A percentile compares a stretch with the other conserved stretches of the same genome.
These are phyloP conservation scores for Fusarium sp. DNA, from an alignment of 2,329 filamentous ascomycete species.

Conservation along the genomic window DNA sequence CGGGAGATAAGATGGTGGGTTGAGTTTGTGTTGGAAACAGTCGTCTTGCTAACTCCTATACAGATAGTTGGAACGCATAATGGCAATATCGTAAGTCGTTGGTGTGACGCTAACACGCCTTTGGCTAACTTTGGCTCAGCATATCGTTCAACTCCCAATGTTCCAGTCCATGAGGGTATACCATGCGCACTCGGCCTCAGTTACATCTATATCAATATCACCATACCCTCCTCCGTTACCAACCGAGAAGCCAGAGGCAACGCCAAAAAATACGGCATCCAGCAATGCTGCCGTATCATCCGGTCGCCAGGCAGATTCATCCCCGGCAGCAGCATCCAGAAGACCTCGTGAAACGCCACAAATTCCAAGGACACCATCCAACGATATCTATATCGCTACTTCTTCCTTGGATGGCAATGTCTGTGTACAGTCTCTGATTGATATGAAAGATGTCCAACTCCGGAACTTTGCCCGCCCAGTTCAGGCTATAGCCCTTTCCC, in stretches of 20 bases:
- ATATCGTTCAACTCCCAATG: slow-evolving; percentile 85
- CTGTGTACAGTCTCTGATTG: slow-evolving; percentile 87
- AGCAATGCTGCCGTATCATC: slow-evolving; percentile 51
- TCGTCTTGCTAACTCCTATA: slow-evolving; percentile 41
- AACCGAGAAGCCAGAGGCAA: slow-evolving; percentile 58
- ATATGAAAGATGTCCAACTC: slow-evolving; percentile 89
- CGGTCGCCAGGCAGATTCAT: slow-evolving; percentile 53
- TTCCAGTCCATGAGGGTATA: slow-evolving; percentile 88
- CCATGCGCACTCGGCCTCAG: slow-evolving; percentile 91
- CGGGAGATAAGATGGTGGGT: slow-evolving; percentile 94
- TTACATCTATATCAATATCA: slow-evolving; percentile 91
- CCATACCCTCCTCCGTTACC: slow-evolving; percentile 76
- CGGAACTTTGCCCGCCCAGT: slow-evolving; percentile 95
- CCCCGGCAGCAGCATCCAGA: slow-evolving; percentile 66
- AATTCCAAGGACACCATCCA: slow-evolving; percentile 82
- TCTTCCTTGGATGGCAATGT: slow-evolving; percentile 97
- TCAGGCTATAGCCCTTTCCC: slow-evolving; percentile 92
- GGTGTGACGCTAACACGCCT: not conserved
- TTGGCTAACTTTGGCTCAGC: slow-evolving; percentile 64
- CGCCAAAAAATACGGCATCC: slow-evolving; percentile 54
- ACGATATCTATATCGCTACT: slow-evolving; percentile 92
- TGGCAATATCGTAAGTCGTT: slow-evolving; percentile 86
- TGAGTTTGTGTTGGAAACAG: not conserved
- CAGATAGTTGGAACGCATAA: slow-evolving; percentile 95
- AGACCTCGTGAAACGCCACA: slow-evolving; percentile 64